phyloP scores from a whole-genome alignment of 257 asterid genomes.

The Nicotiana tomentosiformis region DNA sequence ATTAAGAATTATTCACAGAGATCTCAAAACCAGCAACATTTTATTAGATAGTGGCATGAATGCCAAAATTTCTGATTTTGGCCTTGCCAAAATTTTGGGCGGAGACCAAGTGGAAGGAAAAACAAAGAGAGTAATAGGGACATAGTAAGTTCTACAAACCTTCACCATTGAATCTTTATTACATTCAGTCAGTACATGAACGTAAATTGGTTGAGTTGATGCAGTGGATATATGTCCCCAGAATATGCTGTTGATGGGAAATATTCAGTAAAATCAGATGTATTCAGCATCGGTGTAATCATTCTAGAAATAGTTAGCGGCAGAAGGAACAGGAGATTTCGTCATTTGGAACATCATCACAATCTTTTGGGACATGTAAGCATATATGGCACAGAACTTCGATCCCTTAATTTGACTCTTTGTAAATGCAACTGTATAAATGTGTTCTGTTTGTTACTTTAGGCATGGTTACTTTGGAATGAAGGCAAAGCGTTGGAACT shows the following conservation, averaged over 20 bases:
- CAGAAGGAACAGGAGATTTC: conserved; percentile 16
- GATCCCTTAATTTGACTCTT: neutral
- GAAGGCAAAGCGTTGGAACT: conserved; percentile 9
- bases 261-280: conserved; percentile 15
- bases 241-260: conserved; percentile 8
- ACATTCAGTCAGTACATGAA: neutral
- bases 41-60: conserved; percentile 16
- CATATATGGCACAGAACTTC: neutral
- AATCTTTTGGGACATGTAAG: conserved; percentile 27
- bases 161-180: neutral
- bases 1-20: conserved; percentile 19
- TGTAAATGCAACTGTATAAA: neutral
- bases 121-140: conserved; percentile 13
- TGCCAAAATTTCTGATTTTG: conserved; percentile 18
- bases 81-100: conserved; percentile 15
- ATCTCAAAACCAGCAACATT: conserved; percentile 19
- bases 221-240: conserved; percentile 20
- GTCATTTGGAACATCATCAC: conserved; percentile 16
- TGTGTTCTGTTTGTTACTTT: neutral
- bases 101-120: conserved; percentile 10
- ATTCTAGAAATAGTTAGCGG: conserved; percentile 12
- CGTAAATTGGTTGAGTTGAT: neutral
- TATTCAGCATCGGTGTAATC: conserved; percentile 8
- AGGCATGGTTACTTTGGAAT: conserved; percentile 15
- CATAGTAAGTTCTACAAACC: conserved; percentile 10